Conservation (phyloP, 2,329 filamentous ascomycete genomes). For the Alternaria consortialis region DNA sequence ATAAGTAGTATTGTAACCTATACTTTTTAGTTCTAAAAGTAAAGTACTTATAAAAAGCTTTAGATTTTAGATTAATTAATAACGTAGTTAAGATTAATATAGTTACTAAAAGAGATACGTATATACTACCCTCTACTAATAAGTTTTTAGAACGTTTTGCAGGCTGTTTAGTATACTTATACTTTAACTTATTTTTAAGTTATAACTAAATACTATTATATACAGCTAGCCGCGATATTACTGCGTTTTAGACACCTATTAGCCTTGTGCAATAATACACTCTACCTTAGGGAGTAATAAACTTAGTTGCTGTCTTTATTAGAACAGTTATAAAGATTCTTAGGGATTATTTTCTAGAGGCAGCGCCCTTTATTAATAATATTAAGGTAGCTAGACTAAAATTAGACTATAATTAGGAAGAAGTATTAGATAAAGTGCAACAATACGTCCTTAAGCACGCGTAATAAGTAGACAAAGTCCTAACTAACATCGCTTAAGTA, state of each 20-base stretch:
- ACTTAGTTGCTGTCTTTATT: no score
- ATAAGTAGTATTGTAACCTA: constrained; percentile 8
- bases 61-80: constrained; percentile 3
- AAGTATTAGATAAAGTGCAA: not conserved
- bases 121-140: not conserved
- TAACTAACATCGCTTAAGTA: not conserved
- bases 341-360: no score
- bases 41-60: not conserved
- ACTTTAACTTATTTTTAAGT: no score
- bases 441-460: constrained; percentile 2
- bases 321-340: no score
- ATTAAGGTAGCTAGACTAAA: no score
- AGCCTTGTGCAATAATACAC: no score
- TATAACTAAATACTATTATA: constrained; percentile 5
- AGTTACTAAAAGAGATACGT: not conserved
- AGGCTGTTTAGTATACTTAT: not conserved
- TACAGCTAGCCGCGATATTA: not conserved
- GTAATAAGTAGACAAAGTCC: not conserved
- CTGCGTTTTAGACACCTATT: not conserved
- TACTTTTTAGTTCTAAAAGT: constrained; percentile 1
- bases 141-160: not conserved
- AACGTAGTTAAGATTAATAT: not conserved
- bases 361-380: no score
- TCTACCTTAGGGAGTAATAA: no score
- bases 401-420: no score